Conservation (phyloP, 805 yeast genomes). For the Candida maesae region DNA sequence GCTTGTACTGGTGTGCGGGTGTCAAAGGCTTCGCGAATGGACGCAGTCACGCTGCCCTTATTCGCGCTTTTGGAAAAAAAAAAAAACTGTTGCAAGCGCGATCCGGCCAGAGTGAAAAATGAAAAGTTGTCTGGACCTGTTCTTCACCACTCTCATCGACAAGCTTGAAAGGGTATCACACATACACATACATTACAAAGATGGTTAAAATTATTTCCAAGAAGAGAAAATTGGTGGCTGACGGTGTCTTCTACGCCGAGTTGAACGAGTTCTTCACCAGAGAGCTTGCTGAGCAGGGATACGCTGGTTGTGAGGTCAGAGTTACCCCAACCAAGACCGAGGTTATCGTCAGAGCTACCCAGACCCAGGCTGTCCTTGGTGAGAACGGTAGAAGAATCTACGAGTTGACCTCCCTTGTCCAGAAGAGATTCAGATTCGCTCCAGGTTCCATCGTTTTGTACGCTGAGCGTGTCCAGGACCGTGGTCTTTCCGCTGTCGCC, state of each 20-base stretch:
- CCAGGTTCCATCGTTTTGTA: conserved; percentile 90
- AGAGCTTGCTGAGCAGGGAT: conserved; percentile 99
- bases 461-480: conserved; percentile 99
- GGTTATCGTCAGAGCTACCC: conserved; percentile 97
- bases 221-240: conserved; percentile 99
- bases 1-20: too few relatives aligned
- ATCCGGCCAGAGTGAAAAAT: conserved; percentile 3
- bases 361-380: conserved; percentile 98
- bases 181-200: conserved; percentile 14
- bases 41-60: conserved; percentile 5
- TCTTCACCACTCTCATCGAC: background rate
- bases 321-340: conserved; percentile 97
- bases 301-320: conserved; percentile 99
- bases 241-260: conserved; percentile 99
- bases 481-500: conserved; percentile 99
- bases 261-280: conserved; percentile 99
- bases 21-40: too few relatives aligned
- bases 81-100: conserved; percentile 1
- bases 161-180: conserved; percentile 1
- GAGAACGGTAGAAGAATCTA: conserved; percentile 99
- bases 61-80: too few relatives aligned
- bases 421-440: conserved; percentile 97
- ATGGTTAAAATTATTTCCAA: conserved; percentile 64
- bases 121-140: conserved; percentile 1
- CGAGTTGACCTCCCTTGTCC: conserved; percentile 95